Conservation (phyloP, 208 protist species). For the Leishmania amazonensis region DNA sequence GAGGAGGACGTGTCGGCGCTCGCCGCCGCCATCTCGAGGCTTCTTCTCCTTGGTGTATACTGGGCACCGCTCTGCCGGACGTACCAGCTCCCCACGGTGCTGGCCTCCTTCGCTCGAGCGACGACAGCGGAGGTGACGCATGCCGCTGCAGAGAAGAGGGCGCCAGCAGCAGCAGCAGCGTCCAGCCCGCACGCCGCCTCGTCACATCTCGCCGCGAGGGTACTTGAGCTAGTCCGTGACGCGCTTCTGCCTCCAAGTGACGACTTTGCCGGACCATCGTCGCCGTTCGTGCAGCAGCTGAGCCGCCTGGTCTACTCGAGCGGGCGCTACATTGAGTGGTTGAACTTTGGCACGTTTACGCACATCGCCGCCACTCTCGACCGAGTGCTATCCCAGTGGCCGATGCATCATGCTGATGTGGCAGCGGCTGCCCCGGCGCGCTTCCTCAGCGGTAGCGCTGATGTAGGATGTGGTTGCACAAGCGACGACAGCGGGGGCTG, state of each 20-base stretch:
- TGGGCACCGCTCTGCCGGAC: constrained; percentile 33
- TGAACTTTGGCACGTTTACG: not conserved
- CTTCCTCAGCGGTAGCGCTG: not conserved
- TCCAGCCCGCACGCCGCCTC: not conserved
- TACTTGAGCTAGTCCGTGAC: not conserved
- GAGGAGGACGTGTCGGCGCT: constrained; percentile 4
- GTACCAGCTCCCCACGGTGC: constrained; percentile 15
- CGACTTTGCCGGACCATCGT: not conserved
- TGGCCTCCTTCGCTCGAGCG: not conserved
- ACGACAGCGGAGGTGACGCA: not conserved
- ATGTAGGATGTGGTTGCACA: not conserved
- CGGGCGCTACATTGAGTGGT: constrained; percentile 1
- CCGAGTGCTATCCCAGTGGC: constrained; percentile 8
- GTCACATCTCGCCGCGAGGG: no score
- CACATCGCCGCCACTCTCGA: not conserved
- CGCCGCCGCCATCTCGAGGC: not conserved
- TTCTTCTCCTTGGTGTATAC: constrained; percentile 17
- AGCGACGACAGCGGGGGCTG: not conserved
- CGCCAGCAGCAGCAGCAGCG: not conserved
- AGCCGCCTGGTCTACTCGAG: not conserved
- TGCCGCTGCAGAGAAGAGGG: not conserved
- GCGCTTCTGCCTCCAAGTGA: not conserved
- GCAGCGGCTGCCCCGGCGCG: not conserved
- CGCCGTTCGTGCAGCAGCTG: constrained; percentile 9
- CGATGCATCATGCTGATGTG: not conserved